A percentile compares a stretch with the other conserved stretches of the same genome.
Conservation (phyloP, 2,329 filamentous ascomycete species). For the Zelopaecilomyces penicillatus region DNA sequence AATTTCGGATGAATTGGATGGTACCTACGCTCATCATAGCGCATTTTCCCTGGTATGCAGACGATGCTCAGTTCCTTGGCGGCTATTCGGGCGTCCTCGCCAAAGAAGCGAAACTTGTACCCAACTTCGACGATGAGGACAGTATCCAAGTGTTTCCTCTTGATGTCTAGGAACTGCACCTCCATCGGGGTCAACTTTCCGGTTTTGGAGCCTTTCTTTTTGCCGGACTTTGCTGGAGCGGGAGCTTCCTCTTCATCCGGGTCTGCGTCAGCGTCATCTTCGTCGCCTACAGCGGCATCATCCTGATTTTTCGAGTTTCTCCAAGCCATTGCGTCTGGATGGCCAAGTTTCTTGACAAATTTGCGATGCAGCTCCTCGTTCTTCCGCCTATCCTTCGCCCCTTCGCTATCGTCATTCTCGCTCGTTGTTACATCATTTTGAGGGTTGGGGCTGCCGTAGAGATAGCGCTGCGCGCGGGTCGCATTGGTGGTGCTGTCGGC, state of each 20-base stretch:
- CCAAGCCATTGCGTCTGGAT: constrained; percentile 70
- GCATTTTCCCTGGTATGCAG: constrained; percentile 90
- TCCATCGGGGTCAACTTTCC: constrained; percentile 91
- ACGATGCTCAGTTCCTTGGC: constrained; percentile 90
- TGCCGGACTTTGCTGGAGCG: constrained; percentile 37
- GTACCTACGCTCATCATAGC: constrained; percentile 75
- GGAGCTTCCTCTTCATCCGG: constrained; percentile 46
- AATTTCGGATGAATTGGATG: neutral
- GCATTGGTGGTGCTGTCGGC: constrained; percentile 7
- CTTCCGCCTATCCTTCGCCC: constrained; percentile 37
- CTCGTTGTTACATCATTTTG: constrained; percentile 27
- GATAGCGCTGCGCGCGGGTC: constrained; percentile 42
- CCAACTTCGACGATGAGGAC: constrained; percentile 89
- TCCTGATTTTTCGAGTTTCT: constrained; percentile 51
- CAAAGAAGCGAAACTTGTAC: constrained; percentile 97
- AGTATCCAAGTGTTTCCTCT: constrained; percentile 82
- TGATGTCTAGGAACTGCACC: constrained; percentile 87
- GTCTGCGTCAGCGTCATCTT: constrained; percentile 47
- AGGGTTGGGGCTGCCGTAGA: constrained; percentile 39
- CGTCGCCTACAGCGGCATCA: constrained; percentile 43
- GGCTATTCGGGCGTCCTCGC: constrained; percentile 83
- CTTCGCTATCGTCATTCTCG: constrained; percentile 40
- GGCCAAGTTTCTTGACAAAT: constrained; percentile 85
- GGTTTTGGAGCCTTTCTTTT: constrained; percentile 62
- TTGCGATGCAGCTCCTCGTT: constrained; percentile 69